phyloP scores from a whole-genome alignment of 1,139 yeast species.

The Schizosaccharomyces versatilis region DNA sequence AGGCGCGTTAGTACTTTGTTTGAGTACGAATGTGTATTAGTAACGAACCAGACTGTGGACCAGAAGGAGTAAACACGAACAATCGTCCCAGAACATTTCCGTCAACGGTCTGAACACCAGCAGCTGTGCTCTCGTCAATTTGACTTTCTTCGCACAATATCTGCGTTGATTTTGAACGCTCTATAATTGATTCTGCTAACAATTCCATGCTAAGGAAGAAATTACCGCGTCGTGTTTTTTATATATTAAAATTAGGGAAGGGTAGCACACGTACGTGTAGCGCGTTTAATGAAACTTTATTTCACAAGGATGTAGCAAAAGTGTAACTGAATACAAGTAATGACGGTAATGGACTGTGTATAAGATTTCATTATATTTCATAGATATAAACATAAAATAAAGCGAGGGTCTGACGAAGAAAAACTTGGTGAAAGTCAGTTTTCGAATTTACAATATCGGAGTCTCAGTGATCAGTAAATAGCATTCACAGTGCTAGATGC shows the following conservation, averaged over 20 bases:
- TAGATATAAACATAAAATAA: too few species aligned
- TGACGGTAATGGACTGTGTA: too few species aligned
- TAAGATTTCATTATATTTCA: too few species aligned
- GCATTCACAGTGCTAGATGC: too few species aligned
- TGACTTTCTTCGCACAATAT: slow-evolving; percentile 3
- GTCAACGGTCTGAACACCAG: not conserved
- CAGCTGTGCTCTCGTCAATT: slow-evolving; percentile 1
- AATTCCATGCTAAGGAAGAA: not conserved
- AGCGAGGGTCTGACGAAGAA: too few species aligned
- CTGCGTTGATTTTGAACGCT: slow-evolving; percentile 3
- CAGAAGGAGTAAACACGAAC: not conserved
- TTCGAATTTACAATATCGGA: too few species aligned
- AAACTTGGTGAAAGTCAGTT: too few species aligned
- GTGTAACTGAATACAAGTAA: too few species aligned
- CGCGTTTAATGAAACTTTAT: too few species aligned
- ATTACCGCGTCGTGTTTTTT: not conserved
- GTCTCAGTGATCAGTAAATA: too few species aligned
- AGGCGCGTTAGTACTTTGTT: not conserved
- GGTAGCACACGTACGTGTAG: not conserved
- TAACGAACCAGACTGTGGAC: not conserved
- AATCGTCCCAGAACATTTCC: not conserved
- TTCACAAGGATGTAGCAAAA: too few species aligned
- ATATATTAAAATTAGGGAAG: not conserved
- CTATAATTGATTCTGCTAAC: not conserved
- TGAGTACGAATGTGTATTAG: too few species aligned